Conservation (phyloP, 2,329 filamentous ascomycete species). For the Monosporascus sp. region DNA sequence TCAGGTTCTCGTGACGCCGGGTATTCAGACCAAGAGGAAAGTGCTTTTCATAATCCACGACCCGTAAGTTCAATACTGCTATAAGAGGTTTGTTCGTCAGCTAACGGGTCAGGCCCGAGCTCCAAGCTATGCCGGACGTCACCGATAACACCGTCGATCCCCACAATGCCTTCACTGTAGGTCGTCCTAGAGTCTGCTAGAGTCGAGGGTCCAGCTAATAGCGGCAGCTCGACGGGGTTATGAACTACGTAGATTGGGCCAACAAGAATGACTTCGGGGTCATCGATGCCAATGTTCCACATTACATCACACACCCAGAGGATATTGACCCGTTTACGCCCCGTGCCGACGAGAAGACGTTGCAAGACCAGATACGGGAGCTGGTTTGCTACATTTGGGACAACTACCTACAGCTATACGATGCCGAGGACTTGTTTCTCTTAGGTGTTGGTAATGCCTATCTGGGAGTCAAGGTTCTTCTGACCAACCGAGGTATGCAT, state of each 20-base stretch:
- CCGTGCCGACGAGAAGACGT: constrained; percentile 36
- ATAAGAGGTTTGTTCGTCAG: neutral
- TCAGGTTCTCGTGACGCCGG: constrained; percentile 76
- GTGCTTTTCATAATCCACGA: constrained; percentile 88
- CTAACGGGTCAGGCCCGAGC: constrained; percentile 52
- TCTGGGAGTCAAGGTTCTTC: constrained; percentile 72
- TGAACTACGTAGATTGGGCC: constrained; percentile 81
- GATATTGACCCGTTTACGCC: constrained; percentile 45
- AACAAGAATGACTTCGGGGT: constrained; percentile 70
- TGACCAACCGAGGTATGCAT: constrained; percentile 65
- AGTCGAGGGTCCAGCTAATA: constrained; percentile 17
- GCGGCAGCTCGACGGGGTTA: constrained; percentile 69
- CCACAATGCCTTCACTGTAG: constrained; percentile 84
- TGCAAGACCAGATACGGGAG: constrained; percentile 61
- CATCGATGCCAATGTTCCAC: constrained; percentile 87
- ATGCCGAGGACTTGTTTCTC: constrained; percentile 71
- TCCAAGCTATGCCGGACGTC: constrained; percentile 61
- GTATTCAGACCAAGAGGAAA: constrained; percentile 59
- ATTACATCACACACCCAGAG: constrained; percentile 62
- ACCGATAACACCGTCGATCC: constrained; percentile 69
- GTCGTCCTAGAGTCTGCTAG: constrained; percentile 23
- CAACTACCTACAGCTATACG: constrained; percentile 83
- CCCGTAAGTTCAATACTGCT: constrained; percentile 51
- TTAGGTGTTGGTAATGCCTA: constrained; percentile 90
- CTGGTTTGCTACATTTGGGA: constrained; percentile 89